These are phyloP conservation scores for Claviceps digitariae DNA, from an alignment of 2,329 filamentous ascomycete genomes.

Conservation along the genomic window DNA sequence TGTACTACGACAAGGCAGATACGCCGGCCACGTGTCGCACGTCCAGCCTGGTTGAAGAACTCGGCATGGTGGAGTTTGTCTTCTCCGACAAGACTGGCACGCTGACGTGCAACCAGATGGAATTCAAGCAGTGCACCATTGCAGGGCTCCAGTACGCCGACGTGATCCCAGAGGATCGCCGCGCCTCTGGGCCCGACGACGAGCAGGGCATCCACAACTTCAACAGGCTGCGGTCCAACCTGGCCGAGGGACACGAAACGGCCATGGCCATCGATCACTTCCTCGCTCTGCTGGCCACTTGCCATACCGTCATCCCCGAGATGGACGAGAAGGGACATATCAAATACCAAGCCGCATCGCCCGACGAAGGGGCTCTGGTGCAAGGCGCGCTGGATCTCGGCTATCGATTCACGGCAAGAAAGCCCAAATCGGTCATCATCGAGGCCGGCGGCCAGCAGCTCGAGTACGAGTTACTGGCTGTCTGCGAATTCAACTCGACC, in stretches of 20 bases:
- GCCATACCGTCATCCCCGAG: constrained; percentile 96
- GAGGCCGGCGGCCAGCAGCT: constrained; percentile 56
- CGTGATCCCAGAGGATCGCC: constrained; percentile 79
- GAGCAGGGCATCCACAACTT: constrained; percentile 77
- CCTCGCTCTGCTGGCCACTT: constrained; percentile 71
- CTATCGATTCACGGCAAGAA: constrained; percentile 82
- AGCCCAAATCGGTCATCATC: constrained; percentile 78
- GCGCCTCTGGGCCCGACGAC: constrained; percentile 68
- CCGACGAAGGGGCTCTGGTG: constrained; percentile 92
- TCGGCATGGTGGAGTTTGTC: constrained; percentile 97
- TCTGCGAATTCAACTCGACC: constrained; percentile 95
- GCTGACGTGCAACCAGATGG: constrained; percentile 97
- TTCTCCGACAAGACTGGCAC: constrained; percentile 98
- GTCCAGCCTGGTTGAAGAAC: constrained; percentile 88
- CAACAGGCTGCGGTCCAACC: constrained; percentile 57
- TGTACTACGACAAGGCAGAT: constrained; percentile 92
- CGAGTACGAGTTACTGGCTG: constrained; percentile 83
- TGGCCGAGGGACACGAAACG: constrained; percentile 38
- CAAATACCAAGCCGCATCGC: constrained; percentile 96
- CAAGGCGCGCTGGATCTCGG: constrained; percentile 77
- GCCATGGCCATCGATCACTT: constrained; percentile 60
- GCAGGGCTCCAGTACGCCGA: constrained; percentile 88
- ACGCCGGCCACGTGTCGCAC: constrained; percentile 93
- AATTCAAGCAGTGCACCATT: constrained; percentile 91
- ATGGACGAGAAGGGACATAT: constrained; percentile 67